These are phyloP conservation scores for Eimeria zaria DNA, from an alignment of 169 alveolate species.

Conservation along the genomic window DNA sequence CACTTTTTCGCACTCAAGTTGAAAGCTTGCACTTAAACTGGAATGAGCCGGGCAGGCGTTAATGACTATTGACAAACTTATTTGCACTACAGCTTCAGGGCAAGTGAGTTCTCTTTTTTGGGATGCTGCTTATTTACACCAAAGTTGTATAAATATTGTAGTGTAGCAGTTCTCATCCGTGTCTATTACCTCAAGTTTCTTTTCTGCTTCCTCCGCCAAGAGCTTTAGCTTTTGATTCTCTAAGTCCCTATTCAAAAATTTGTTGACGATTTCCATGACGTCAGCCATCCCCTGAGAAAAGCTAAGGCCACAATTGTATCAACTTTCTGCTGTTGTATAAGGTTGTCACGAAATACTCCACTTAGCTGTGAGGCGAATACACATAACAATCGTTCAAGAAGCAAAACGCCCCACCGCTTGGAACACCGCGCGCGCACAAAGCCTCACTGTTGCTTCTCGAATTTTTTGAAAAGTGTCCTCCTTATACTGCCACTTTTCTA, in stretches of 20 bases:
- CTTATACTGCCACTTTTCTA: constrained; percentile 84
- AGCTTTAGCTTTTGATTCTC: constrained; percentile 82
- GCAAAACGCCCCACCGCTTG: neutral
- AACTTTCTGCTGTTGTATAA: neutral
- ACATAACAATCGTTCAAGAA: neutral
- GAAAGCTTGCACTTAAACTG: neutral
- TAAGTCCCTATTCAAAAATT: constrained; percentile 80
- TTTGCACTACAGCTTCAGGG: neutral
- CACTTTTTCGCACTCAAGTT: constrained; percentile 6
- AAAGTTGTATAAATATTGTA: neutral
- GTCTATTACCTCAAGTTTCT: constrained; percentile 66
- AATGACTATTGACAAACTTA: neutral
- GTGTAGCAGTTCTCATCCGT: neutral
- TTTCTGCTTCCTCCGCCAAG: constrained; percentile 79
- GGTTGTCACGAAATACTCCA: too few species aligned
- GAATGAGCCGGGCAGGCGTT: neutral
- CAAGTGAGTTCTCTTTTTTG: neutral
- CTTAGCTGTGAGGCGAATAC: neutral
- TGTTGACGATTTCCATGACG: constrained; percentile 85
- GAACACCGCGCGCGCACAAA: neutral
- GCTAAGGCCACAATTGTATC: neutral
- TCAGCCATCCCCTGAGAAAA: constrained; percentile 81
- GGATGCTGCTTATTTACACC: neutral
- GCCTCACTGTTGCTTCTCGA: constrained; percentile 84
- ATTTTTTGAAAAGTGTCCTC: constrained; percentile 85